Evolutionary conservation across 306 rosid species (phyloP), one percentile per base, ranked within the genome.

Genomic region (Acacia acuminata): DNA sequence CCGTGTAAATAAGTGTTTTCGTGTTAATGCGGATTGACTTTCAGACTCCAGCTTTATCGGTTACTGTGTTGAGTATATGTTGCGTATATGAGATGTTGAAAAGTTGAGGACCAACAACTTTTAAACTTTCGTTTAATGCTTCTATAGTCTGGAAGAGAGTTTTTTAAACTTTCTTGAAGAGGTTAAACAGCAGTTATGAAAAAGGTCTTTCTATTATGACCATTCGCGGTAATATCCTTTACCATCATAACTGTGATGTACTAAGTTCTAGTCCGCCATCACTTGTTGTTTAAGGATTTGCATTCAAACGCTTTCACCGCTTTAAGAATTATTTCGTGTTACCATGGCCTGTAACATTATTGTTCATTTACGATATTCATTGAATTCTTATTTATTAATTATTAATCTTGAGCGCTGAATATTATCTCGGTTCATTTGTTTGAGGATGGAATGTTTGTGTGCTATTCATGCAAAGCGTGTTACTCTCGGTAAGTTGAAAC

Each of bases 401-500:
- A 45, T 75, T 10, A 50, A 77, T 77, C 53, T 67, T 89, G 80
- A 98, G 99, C 97, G 91, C 99, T 24, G 99, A 96, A 82, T 94
- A 90, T 42, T 81, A 72, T 86, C 77, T 96, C n/a, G 58, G 89
- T 94, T 79, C 86, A 81, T 66, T 69, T 96, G 79, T 96, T 96
- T 90, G 92, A 94, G 87, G 92, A 86, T 77, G 87, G 94, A 78
- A 91, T 90, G 94, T 92, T n/a, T 94, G 32, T 94, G 99, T 82
- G 90, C 99, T 40, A 88, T 96, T 87, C 99, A 94, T 83, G 99
- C 98, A 25, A 92, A 70, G 82, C 97, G 97, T 71, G 91, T 96
- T 45, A 94, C 98, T 70, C 94, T n/a, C n/a, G n/a, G 99, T 96
- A 92, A 93, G 99, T 88, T 76, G 68, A 72, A 64, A 20, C 82